Evolutionary conservation across 2,329 filamentous ascomycete species (phyloP).

Genomic region (Botrytis fragariae): DNA sequence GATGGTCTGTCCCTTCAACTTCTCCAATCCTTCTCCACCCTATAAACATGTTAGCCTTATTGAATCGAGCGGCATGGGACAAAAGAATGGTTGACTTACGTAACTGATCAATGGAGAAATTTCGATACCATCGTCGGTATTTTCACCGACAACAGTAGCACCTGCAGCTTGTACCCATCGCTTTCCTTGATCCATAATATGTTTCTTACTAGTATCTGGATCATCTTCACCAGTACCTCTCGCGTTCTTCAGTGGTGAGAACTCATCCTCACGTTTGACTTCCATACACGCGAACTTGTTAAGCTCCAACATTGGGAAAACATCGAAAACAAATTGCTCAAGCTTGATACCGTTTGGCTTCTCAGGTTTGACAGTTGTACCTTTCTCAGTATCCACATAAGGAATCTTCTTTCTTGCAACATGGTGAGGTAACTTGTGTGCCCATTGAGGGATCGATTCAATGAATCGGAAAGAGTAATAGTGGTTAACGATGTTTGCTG

Average conservation of each 20-base stretch:
- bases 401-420: conserved; percentile 99
- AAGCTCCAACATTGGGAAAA: conserved; percentile 85
- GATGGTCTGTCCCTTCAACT: conserved; percentile 52
- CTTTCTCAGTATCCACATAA: conserved; percentile 70
- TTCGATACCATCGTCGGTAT: conserved; percentile 69
- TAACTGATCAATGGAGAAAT: conserved; percentile 94
- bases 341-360: conserved; percentile 98
- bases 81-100: conserved; percentile 56
- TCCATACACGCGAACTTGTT: conserved; percentile 94
- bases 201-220: conserved; percentile 84
- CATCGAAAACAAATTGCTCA: conserved; percentile 98
- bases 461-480: conserved; percentile 97
- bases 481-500: conserved; percentile 99
- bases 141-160: conserved; percentile 66
- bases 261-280: conserved; percentile 95
- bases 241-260: conserved; percentile 93
- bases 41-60: conserved; percentile 51
- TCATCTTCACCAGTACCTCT: conserved; percentile 86
- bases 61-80: background rate
- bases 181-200: conserved; percentile 87
- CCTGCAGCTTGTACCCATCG: conserved; percentile 82
- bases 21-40: conserved; percentile 62
- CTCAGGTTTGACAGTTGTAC: conserved; percentile 81
- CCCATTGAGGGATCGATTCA: conserved; percentile 84
- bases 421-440: conserved; percentile 85